A percentile compares a stretch with the other conserved stretches of the same genome.
phyloP scores from a whole-genome alignment of 2,329 filamentous ascomycete species.

The Penicillium sp. region DNA sequence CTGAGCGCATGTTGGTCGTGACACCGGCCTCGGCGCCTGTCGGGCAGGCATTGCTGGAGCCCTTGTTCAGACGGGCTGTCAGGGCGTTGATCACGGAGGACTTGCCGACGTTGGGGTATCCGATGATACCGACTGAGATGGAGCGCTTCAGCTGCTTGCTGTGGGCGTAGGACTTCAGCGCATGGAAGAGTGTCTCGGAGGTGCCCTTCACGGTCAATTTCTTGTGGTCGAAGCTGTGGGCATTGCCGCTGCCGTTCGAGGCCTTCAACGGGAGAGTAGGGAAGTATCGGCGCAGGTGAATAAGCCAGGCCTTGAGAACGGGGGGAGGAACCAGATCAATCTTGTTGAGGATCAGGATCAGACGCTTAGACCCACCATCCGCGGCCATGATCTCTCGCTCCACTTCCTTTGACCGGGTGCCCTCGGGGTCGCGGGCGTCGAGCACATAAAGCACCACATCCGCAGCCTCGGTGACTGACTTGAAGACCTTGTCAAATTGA shows the following conservation, averaged over 20 bases:
- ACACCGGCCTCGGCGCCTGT: slow-evolving; percentile 91
- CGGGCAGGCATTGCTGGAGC: slow-evolving; percentile 72
- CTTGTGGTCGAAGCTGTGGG: slow-evolving; percentile 90
- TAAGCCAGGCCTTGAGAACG: slow-evolving; percentile 82
- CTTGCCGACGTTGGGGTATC: slow-evolving; percentile 95
- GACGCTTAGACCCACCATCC: slow-evolving; percentile 77
- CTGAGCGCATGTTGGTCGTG: slow-evolving; percentile 82
- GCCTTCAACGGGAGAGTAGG: slow-evolving; percentile 88
- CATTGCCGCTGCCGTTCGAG: slow-evolving; percentile 79
- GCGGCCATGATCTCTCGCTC: slow-evolving; percentile 92
- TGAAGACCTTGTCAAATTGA: slow-evolving; percentile 95
- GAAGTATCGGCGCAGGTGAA: slow-evolving; percentile 84
- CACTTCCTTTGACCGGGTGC: slow-evolving; percentile 86
- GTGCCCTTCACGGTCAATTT: slow-evolving; percentile 86
- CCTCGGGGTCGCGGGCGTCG: slow-evolving; percentile 88
- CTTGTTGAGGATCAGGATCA: slow-evolving; percentile 94
- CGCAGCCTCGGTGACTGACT: slow-evolving; percentile 84
- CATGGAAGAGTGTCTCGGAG: slow-evolving; percentile 81
- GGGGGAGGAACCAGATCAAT: slow-evolving; percentile 85
- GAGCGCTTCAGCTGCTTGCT: slow-evolving; percentile 84
- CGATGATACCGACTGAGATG: slow-evolving; percentile 89
- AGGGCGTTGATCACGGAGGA: slow-evolving; percentile 96
- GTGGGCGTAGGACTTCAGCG: slow-evolving; percentile 86
- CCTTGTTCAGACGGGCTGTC: slow-evolving; percentile 72
- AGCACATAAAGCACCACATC: slow-evolving; percentile 93